phyloP scores from a whole-genome alignment of 805 yeast genomes.

The Pichia cabralensis region DNA sequence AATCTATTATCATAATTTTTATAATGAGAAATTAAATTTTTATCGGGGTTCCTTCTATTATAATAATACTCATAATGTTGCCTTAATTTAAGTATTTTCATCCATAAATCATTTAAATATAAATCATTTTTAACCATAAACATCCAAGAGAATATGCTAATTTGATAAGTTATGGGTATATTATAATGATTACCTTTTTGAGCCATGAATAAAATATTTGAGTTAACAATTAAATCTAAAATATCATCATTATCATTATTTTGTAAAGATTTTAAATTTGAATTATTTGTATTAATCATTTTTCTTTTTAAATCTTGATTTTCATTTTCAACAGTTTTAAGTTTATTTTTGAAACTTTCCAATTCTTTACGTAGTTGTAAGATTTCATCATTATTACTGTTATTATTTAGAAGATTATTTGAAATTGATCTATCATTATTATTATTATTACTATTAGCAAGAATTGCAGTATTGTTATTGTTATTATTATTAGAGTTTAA shows the following conservation, averaged over 20 bases:
- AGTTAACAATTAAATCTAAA: slow-evolving; percentile 25
- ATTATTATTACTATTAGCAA: not conserved
- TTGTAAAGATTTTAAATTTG: too few species aligned
- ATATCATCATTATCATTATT: slow-evolving; percentile 15
- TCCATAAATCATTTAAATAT: slow-evolving; percentile 44
- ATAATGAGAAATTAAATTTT: slow-evolving; percentile 23
- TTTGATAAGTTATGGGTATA: slow-evolving; percentile 29
- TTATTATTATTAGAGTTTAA: not conserved
- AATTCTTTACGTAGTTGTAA: slow-evolving; percentile 17
- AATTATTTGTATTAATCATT: not conserved
- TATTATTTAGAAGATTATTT: too few species aligned
- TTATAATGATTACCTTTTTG: slow-evolving; percentile 26
- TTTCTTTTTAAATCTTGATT: slow-evolving; percentile 14
- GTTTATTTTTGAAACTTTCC: slow-evolving; percentile 14
- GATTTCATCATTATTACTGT: slow-evolving; percentile 6
- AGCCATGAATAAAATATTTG: slow-evolving; percentile 28
- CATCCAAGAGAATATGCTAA: slow-evolving; percentile 46
- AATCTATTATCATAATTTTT: slow-evolving; percentile 23
- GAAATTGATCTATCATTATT: not conserved
- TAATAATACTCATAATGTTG: slow-evolving; percentile 29
- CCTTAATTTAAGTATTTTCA: slow-evolving; percentile 26
- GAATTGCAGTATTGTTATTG: not conserved
- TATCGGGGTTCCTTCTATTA: slow-evolving; percentile 22
- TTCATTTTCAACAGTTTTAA: slow-evolving; percentile 23
- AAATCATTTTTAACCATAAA: slow-evolving; percentile 52